Base-by-base conservation (phyloP, 345 rosid genomes). In the Euphorbia tirucalli region DNA sequence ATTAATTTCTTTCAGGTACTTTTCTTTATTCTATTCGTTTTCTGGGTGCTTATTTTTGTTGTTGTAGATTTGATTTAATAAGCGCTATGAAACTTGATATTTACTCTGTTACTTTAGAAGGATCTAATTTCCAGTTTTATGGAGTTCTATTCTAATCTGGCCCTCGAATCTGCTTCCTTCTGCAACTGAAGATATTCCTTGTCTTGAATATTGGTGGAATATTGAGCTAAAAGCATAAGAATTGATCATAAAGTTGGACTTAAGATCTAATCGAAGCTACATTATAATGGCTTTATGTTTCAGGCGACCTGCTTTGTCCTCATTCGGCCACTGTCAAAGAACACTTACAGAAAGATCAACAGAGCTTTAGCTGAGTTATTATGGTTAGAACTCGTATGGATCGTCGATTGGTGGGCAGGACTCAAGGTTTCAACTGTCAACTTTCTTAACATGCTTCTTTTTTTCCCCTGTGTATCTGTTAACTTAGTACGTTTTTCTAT, bases 381-480 rank as follows among this genome's bases (percentile, higher is more conserved):
- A 16, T 78, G 78, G 78, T 61, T 78, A 11, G 82, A 78, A 71
- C 82, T 78, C 21, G 75, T 78, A 0, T 78, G 82, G 82, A 39
- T 78, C 48, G 71, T 78, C 5, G 82, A 78, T 66, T 78, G 82
- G 82, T 78, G 82, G 82, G 82, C 78, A 3, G 72, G 69, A 48
- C 65, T 78, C 7, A 71, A 78, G 82, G 82, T 78, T 31, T 60
- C 27, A 48, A 48, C 41, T 78, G 24, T 60, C 27, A 48, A 48
- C 41, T 2, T 56, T 21, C 2, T 19, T 28, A 48, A 2, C 3
- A 11, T 63, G 67, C 50, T n/a, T 37, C 4, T 39, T 31, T 61
- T n/a, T 16, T 21, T 3, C 39, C 11, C 8, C 11, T n/a, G 0
- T 11, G 24, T n/a, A 10, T 37, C 2, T n/a, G 1, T 62, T 46